A percentile compares a stretch with the other conserved stretches of the same genome.
Conservation (phyloP, 331 rosid species). For the Spiraea crenata region DNA sequence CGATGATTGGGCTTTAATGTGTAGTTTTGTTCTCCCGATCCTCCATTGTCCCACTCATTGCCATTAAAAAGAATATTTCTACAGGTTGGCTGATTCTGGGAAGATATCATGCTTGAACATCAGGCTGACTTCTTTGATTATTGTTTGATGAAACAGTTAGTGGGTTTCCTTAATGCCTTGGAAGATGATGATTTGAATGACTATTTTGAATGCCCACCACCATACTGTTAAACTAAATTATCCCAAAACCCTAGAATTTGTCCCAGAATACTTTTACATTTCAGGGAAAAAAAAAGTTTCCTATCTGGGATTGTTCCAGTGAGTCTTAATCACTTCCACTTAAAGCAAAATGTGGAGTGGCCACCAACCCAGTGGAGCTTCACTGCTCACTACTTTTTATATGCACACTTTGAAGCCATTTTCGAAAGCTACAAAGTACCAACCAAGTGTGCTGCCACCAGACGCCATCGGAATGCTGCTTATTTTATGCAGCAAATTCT, state of each 20-base stretch:
- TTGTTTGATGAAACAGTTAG: constrained; percentile 18
- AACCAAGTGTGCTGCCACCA: constrained; percentile 21
- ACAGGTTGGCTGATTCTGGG: background rate
- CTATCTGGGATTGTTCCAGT: constrained; percentile 12
- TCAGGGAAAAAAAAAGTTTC: background rate
- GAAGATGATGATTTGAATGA: constrained; percentile 1
- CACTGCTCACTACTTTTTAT: too few relatives aligned
- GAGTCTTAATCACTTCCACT: background rate
- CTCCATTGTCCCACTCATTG: too few relatives aligned
- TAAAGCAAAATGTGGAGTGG: constrained; percentile 25
- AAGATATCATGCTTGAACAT: background rate
- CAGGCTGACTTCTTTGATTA: background rate
- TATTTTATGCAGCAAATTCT: constrained; percentile 19
- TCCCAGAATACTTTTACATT: background rate
- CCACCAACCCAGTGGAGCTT: background rate
- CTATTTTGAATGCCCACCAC: constrained; percentile 15
- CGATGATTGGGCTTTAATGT: too few relatives aligned
- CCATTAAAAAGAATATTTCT: too few relatives aligned
- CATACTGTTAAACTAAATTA: constrained; percentile 20
- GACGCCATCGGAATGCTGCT: constrained; percentile 14
- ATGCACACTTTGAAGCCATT: constrained; percentile 10
- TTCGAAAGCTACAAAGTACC: background rate
- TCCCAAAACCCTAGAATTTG: constrained; percentile 13
- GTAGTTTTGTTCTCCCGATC: too few relatives aligned
- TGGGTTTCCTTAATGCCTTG: constrained; percentile 9